phyloP scores from a whole-genome alignment of 2,329 filamentous ascomycete genomes.

The Talaromyces albobiverticillius region DNA sequence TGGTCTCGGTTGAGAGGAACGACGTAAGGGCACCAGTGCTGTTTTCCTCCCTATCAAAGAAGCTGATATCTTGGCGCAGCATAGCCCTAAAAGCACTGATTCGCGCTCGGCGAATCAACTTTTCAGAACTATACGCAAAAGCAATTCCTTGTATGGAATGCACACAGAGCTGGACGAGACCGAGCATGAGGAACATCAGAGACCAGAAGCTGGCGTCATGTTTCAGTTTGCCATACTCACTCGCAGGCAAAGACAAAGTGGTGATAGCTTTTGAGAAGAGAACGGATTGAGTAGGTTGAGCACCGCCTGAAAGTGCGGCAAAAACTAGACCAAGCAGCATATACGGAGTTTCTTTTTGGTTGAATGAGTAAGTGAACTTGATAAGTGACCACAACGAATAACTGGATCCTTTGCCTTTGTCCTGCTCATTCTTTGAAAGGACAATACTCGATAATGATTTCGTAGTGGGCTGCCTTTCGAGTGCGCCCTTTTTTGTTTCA shows the following conservation, averaged over 20 bases:
- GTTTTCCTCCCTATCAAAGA: constrained; percentile 88
- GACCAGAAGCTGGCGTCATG: constrained; percentile 80
- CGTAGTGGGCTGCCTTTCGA: constrained; percentile 46
- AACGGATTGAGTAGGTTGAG: constrained; percentile 72
- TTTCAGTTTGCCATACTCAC: constrained; percentile 57
- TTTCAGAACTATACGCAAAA: constrained; percentile 84
- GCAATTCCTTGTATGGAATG: constrained; percentile 67
- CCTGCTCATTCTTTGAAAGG: constrained; percentile 55
- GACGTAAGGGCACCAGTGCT: constrained; percentile 84
- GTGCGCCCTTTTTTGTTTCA: constrained; percentile 4
- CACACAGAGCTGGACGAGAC: constrained; percentile 67
- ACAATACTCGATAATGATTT: constrained; percentile 66
- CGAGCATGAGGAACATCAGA: constrained; percentile 84
- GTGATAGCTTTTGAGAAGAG: constrained; percentile 88
- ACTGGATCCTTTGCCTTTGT: constrained; percentile 50
- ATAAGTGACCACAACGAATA: constrained; percentile 71
- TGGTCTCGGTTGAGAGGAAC: constrained; percentile 85
- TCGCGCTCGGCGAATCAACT: constrained; percentile 77
- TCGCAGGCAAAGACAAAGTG: constrained; percentile 59
- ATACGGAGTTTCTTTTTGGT: constrained; percentile 65
- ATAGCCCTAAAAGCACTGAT: constrained; percentile 80
- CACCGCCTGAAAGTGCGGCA: constrained; percentile 73
- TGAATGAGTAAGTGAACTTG: constrained; percentile 77
- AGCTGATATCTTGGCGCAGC: constrained; percentile 87
- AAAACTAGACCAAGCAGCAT: constrained; percentile 74